Evolutionary conservation across 2,329 filamentous ascomycete species (phyloP).

Genomic region (Chrysoporthe cubensis): DNA sequence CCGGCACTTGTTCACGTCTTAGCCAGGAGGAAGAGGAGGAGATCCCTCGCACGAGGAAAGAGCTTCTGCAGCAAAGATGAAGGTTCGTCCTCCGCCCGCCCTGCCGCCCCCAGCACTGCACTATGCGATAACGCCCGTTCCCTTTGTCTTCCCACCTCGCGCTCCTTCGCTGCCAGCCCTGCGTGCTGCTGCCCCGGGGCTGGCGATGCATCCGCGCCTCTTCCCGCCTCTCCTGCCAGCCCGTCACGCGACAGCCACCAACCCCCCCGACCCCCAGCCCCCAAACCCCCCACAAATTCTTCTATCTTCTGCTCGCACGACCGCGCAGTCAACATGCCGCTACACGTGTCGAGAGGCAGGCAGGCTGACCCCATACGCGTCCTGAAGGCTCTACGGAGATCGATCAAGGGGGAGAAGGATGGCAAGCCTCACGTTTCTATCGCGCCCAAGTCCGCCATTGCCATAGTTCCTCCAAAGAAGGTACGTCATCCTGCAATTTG

Average conservation of each 20-base stretch:
- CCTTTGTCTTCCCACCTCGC: background rate
- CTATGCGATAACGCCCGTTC: background rate
- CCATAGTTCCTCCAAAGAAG: conserved; percentile 92
- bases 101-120: background rate
- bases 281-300: background rate
- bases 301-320: background rate
- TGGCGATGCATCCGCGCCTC: conserved; percentile 6
- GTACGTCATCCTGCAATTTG: conserved; percentile 51
- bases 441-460: conserved; percentile 81
- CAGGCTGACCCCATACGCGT: conserved; percentile 49
- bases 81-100: conserved; percentile 11
- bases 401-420: conserved; percentile 85
- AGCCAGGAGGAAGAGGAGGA: background rate
- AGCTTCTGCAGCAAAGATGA: conserved; percentile 10
- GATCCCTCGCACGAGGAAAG: conserved; percentile 9
- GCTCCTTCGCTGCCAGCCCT: background rate
- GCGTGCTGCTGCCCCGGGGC: background rate
- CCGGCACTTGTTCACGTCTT: background rate
- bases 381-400: conserved; percentile 77
- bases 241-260: conserved; percentile 5
- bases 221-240: background rate
- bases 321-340: conserved; percentile 6
- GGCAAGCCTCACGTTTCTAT: conserved; percentile 72
- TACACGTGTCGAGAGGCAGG: conserved; percentile 21
- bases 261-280: background rate